Evolutionary conservation across 805 yeast species (phyloP), one percentile per base, ranked within the genome.

Genomic region (Brettanomyces nanus): DNA sequence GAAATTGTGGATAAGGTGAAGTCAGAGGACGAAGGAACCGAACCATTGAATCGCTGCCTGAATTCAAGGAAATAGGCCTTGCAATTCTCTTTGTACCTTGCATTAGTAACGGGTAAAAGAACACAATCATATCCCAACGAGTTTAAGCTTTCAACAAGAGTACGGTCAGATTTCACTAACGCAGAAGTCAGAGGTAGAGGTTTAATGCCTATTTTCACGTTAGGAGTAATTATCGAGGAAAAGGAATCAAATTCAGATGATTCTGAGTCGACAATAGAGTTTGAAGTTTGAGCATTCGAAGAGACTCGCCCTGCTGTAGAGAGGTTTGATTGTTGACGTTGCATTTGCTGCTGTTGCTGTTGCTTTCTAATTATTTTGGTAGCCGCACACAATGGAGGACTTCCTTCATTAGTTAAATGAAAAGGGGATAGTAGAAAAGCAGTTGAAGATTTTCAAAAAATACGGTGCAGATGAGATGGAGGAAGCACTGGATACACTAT

Each of bases 41-140:
- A 23, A 23, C 10, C 26, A 23, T 23, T 23, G 11, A 6, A 28
- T 6, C 19, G 14, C 20, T 31, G 46, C 42, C 52, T 58, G 33
- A 62, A 62, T 10, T 45, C 31, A 33, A 65, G 63, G 47, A 68
- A 69, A 28, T 60, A 54, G 3, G 38, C 40, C 43, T 56, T 63
- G 26, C 74, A 69, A 32, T 56, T 53, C 31, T 69, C 74, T 38
- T 71, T 56, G 46, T 72, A 73, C 25, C 66, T 52, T 0, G 66
- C 49, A 41, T 77, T 75, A 6, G 84, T 77, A 30, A 78, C 63
- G 3, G 81, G 70, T 4, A 74, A 53, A 2, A 79, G 59, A 2
- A 76, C 64, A 44, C 61, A 63, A 51, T 76, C 79, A 46, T 73
- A 77, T 11, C 77, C 77, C 18, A 58, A 18, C 28, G 47, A 34